phyloP scores from a whole-genome alignment of 176 grass and related monocot genomes.

The Calamus simplicifolius region DNA sequence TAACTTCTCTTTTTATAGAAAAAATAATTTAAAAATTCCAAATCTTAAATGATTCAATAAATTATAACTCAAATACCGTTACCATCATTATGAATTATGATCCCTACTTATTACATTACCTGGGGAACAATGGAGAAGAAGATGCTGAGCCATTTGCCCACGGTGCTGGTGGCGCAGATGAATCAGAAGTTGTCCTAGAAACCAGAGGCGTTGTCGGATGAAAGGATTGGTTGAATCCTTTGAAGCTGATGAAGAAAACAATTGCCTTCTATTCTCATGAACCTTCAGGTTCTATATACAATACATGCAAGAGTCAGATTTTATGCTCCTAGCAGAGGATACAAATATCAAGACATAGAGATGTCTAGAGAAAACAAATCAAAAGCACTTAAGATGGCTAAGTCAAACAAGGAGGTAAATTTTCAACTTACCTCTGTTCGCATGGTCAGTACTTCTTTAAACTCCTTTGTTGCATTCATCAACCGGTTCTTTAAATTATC shows the following conservation, averaged over 20 bases:
- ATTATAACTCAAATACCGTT: no score
- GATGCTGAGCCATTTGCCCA: neutral
- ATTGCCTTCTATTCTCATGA: neutral
- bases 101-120: no score
- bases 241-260: constrained; percentile 3
- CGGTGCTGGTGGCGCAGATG: neutral
- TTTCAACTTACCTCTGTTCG: neutral
- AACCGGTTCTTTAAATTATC: constrained; percentile 3
- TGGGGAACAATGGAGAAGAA: no score
- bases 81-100: no score
- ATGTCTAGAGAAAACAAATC: no score
- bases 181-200: neutral
- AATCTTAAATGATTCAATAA: no score
- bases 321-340: neutral
- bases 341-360: no score
- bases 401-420: neutral
- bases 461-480: neutral
- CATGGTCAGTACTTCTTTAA: constrained; percentile 1
- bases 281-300: neutral
- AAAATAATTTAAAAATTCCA: no score
- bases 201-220: neutral
- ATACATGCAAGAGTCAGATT: neutral
- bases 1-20: no score
- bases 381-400: no score
- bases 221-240: neutral